Conservation (phyloP, 306 rosid genomes). For the Astragalus glycyphyllos region DNA sequence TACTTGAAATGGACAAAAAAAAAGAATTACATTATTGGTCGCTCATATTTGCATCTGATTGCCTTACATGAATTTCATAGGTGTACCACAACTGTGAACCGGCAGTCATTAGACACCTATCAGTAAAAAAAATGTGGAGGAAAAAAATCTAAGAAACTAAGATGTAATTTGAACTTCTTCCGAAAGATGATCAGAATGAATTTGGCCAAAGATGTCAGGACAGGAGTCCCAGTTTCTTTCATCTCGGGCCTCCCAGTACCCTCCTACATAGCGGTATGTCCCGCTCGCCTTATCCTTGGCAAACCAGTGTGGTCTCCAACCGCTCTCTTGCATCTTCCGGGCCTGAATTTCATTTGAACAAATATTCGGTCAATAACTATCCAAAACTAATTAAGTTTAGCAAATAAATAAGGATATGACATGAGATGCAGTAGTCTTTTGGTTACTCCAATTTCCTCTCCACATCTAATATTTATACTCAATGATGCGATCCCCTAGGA, state of each 20-base stretch:
- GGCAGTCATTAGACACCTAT: conserved; percentile 44
- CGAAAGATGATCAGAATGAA: conserved; percentile 69
- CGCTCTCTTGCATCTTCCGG: conserved; percentile 95
- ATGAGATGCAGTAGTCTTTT: conserved; percentile 5
- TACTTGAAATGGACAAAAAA: not conserved
- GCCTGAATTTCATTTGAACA: conserved; percentile 64
- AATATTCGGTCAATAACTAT: conserved; percentile 22
- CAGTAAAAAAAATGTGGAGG: conserved; percentile 47
- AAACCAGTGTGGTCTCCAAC: conserved; percentile 98
- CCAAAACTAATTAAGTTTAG: conserved; percentile 5
- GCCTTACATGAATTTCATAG: conserved; percentile 60
- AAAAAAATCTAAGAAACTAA: conserved; percentile 37
- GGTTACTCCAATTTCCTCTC: conserved; percentile 28
- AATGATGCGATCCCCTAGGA: not conserved
- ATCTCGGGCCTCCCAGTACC: conserved; percentile 94
- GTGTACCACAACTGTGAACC: conserved; percentile 39
- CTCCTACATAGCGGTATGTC: conserved; percentile 78
- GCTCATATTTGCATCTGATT: conserved; percentile 51
- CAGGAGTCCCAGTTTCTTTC: conserved; percentile 79
- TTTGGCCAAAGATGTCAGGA: conserved; percentile 93
- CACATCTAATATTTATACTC: not conserved
- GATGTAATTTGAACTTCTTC: conserved; percentile 52
- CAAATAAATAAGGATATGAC: not conserved
- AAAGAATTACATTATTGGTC: conserved; percentile 49
- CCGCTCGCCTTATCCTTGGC: conserved; percentile 75